These are phyloP conservation scores for Fusarium kyushuense DNA, from an alignment of 2,329 filamentous ascomycete species.

Conservation along the genomic window DNA sequence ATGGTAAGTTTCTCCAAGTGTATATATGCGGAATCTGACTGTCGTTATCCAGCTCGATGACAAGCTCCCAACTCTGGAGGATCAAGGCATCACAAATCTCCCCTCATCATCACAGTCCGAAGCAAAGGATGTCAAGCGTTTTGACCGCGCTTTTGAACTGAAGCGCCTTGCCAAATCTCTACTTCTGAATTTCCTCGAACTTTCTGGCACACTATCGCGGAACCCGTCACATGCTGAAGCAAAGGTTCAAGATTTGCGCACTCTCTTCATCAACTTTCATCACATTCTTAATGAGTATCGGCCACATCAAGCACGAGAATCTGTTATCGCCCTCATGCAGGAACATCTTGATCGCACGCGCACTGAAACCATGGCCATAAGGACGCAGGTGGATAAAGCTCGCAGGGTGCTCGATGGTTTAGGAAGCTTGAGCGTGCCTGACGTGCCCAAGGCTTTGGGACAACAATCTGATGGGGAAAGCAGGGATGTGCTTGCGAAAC, in stretches of 20 bases:
- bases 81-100: slow-evolving; percentile 78
- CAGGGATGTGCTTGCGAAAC: slow-evolving; percentile 29
- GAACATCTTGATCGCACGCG: slow-evolving; percentile 79
- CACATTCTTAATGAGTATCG: slow-evolving; percentile 94
- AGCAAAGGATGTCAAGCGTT: slow-evolving; percentile 66
- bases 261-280: slow-evolving; percentile 90
- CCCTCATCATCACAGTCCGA: slow-evolving; percentile 55
- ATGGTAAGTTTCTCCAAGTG: slow-evolving; percentile 54
- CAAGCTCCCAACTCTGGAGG: slow-evolving; percentile 73
- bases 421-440: slow-evolving; percentile 60
- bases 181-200: slow-evolving; percentile 88
- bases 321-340: slow-evolving; percentile 88
- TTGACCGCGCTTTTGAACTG: slow-evolving; percentile 75
- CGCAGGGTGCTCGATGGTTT: slow-evolving; percentile 78
- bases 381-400: slow-evolving; percentile 77
- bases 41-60: slow-evolving; percentile 63
- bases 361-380: slow-evolving; percentile 78
- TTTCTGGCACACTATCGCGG: slow-evolving; percentile 67
- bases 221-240: slow-evolving; percentile 65
- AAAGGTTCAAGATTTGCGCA: slow-evolving; percentile 83
- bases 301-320: slow-evolving; percentile 91
- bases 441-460: slow-evolving; percentile 36
- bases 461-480: slow-evolving; percentile 38
- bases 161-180: slow-evolving; percentile 85
- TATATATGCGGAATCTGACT: slow-evolving; percentile 4